Base-by-base conservation (phyloP, 352 stramenopile species). In the Blastocystis sp. region DNA sequence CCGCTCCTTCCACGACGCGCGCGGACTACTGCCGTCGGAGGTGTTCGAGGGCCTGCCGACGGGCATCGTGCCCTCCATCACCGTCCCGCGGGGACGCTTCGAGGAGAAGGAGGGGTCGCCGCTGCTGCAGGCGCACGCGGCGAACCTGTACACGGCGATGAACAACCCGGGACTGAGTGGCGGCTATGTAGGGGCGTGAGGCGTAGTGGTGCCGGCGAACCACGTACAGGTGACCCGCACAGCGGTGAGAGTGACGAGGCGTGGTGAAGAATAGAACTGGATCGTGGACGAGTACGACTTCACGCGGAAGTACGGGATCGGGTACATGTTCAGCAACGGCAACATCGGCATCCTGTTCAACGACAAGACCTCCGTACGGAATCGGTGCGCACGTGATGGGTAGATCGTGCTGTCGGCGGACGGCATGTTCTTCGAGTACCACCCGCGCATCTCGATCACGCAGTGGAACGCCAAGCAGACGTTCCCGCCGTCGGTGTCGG, bases 231-330 rank as follows among this genome's bases (percentile, higher is more conserved):
- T 66, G 17, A 88, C 19, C 9, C 53, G 67, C 40, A 88, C 67
- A 9, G 40, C 64, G 21, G 64, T 88, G 28, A 19, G 4, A 5
- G n/a, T 48, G 28, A 10, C 21, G 40, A 40, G n/a, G 41, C 7
- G 23, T 23, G 34, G 3, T 77, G 9, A 88, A 62, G 23, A 1
- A 62, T 88, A 88, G 78, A 79, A 76, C 64, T 88, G 78, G 78
- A 88, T 88, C 56, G 78, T 88, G 11, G 78, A 88, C 43, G 64
- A 88, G 45, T 88, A 88, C 53, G 78, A 88, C 43, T 88, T 79
- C 59, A 88, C 78, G 11, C 64, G 67, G 0, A 79, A 76, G 67
- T 88, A 79, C 45, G 78, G 78, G 11, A 88, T 88, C 41, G 78
- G 60, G 28, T 88, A 88, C 28, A 79, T 88, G 67, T 88, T 79